Percentiles rank a stretch among this genome's conserved stretches.
Evolutionary conservation across 805 yeast species (phyloP).

Genomic region (Pichia paraexigua): DNA sequence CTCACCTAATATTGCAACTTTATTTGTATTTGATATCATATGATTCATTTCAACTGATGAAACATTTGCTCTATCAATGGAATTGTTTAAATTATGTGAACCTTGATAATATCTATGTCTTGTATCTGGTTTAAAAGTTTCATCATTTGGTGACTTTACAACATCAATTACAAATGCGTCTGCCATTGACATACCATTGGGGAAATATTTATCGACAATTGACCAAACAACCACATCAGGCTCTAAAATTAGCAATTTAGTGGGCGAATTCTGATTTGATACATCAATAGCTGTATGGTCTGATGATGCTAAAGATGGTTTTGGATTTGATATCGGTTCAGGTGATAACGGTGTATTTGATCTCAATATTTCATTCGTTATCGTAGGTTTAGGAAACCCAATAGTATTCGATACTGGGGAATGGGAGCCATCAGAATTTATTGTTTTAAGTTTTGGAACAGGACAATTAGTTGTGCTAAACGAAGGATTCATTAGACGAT

Average conservation of each 20-base stretch:
- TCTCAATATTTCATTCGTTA: not conserved
- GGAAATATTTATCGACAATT: conserved; percentile 50
- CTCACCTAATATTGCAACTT: conserved; percentile 25
- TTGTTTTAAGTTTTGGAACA: not conserved
- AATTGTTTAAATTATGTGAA: not conserved
- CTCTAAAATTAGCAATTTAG: conserved; percentile 27
- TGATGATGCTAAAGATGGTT: conserved; percentile 14
- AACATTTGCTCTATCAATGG: not conserved
- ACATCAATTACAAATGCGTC: conserved; percentile 58
- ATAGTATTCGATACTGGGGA: not conserved
- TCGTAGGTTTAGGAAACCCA: not conserved
- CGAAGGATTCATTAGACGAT: not conserved
- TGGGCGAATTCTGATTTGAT: not conserved
- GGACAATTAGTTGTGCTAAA: not conserved
- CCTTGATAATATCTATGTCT: not conserved
- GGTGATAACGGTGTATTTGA: conserved; percentile 22
- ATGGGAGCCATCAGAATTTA: not conserved
- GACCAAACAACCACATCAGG: conserved; percentile 59
- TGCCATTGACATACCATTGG: conserved; percentile 58
- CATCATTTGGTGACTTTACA: conserved; percentile 21
- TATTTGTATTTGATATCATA: not conserved
- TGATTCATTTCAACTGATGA: not conserved
- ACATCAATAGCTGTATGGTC: conserved; percentile 3
- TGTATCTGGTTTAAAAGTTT: conserved; percentile 6
- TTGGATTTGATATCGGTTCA: conserved; percentile 20